A percentile compares a stretch with the other conserved stretches of the same genome.
These are phyloP conservation scores for Helichrysum umbraculigerum DNA, from an alignment of 129 eudicot species.

Conservation along the genomic window DNA sequence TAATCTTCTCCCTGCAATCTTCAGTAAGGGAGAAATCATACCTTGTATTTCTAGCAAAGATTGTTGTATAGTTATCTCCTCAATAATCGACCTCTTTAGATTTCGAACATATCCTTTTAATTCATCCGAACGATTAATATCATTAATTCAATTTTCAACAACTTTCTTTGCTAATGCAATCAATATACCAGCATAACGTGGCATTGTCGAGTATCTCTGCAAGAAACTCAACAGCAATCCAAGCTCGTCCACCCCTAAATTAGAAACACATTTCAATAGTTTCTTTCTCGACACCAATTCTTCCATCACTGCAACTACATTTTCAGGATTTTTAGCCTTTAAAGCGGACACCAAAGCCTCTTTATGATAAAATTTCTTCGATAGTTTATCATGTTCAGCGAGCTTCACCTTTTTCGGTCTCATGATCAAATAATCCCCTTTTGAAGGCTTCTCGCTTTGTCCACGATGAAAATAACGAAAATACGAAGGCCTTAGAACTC, in stretches of 20 bases:
- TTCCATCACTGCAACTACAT: conserved; percentile 84
- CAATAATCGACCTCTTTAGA: too few species aligned
- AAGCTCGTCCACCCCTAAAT: conserved; percentile 78
- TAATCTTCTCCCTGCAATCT: conserved; percentile 77
- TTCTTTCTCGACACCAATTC: conserved; percentile 90
- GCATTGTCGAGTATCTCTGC: conserved; percentile 70
- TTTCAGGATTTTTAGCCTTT: conserved; percentile 64
- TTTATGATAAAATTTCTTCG: conserved; percentile 86
- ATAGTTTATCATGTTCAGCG: conserved; percentile 74
- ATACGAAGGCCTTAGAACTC: conserved; percentile 64
- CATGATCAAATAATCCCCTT: conserved; percentile 68
- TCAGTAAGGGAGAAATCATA: conserved; percentile 82
- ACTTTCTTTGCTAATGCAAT: conserved; percentile 70
- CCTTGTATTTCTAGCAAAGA: too few species aligned
- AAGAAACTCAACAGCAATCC: conserved; percentile 63
- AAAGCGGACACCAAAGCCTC: conserved; percentile 81
- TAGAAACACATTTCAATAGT: conserved; percentile 61
- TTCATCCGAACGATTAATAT: conserved; percentile 54
- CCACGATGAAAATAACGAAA: conserved; percentile 85
- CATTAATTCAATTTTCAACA: conserved; percentile 69
- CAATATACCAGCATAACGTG: conserved; percentile 66
- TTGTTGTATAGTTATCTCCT: too few species aligned
- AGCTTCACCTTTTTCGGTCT: conserved; percentile 78
- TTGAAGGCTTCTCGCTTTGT: conserved; percentile 73
- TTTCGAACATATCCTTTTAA: too few species aligned